Conservation (phyloP, 2,329 filamentous ascomycete genomes). For the Magnaporthiopsis incrustans region DNA sequence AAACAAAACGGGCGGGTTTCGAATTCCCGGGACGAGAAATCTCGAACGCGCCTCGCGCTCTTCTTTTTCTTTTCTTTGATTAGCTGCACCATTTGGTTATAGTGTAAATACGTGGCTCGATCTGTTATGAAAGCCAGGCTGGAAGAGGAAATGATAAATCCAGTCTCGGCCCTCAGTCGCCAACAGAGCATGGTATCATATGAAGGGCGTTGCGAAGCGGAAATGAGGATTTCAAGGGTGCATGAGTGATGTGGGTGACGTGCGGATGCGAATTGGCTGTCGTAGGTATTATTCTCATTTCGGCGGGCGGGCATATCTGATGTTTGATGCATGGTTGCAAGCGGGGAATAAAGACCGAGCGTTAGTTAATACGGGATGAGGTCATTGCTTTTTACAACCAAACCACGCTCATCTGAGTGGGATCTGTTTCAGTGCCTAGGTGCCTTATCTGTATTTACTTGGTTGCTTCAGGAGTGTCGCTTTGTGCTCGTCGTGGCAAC, state of each 20-base stretch:
- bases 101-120: neutral
- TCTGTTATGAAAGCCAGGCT: neutral
- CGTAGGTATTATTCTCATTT: neutral
- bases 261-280: neutral
- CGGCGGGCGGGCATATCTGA: neutral
- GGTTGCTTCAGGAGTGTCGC: neutral
- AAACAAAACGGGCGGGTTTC: neutral
- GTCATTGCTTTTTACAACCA: neutral
- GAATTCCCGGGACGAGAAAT: neutral
- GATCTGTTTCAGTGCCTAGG: neutral
- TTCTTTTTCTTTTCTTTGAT: constrained; percentile 1
- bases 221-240: neutral
- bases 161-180: neutral
- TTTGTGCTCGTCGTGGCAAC: neutral
- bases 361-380: neutral
- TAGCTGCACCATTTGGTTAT: neutral
- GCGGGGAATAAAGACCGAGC: neutral
- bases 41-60: neutral
- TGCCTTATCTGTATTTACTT: neutral
- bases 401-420: neutral
- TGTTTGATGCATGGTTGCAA: neutral
- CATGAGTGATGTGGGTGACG: neutral
- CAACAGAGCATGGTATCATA: neutral
- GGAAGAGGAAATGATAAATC: neutral
- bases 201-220: no score